A percentile compares a stretch with the other conserved stretches of the same genome.
phyloP scores from a whole-genome alignment of 257 asterid species.

The Penstemon newberryi region DNA sequence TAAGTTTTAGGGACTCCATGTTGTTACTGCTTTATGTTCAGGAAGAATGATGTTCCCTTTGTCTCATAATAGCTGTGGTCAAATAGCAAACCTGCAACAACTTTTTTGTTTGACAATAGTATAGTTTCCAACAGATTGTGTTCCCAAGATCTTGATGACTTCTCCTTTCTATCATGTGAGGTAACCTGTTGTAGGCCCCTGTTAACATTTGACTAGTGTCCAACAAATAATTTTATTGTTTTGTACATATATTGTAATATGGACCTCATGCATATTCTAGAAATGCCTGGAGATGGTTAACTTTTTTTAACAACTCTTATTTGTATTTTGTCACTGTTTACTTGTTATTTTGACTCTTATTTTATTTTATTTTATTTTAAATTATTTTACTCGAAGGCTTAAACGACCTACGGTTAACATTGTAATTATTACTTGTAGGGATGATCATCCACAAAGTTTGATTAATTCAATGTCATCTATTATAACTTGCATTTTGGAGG shows the following conservation, averaged over 20 bases:
- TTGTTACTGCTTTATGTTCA: not conserved
- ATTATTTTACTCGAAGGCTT: not conserved
- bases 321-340: constrained; percentile 2
- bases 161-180: not conserved
- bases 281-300: not conserved
- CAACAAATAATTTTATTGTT: not conserved
- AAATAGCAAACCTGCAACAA: not conserved
- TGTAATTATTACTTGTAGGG: constrained; percentile 45
- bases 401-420: constrained; percentile 18
- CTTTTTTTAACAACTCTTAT: too few relatives aligned
- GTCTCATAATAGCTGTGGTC: not conserved
- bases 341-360: not conserved
- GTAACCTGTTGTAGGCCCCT: constrained; percentile 1
- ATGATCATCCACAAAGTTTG: constrained; percentile 68
- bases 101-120: too few relatives aligned
- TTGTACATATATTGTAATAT: not conserved
- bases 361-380: not conserved
- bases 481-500: constrained; percentile 60
- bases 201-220: constrained; percentile 1
- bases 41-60: not conserved
- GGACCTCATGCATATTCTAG: constrained; percentile 4
- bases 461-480: constrained; percentile 63
- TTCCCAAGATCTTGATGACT: too few relatives aligned
- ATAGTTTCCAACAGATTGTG: too few relatives aligned
- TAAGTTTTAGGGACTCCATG: not conserved